Base-by-base conservation (phyloP, 768 basidiomycete genomes). In the Collybia sp. region DNA sequence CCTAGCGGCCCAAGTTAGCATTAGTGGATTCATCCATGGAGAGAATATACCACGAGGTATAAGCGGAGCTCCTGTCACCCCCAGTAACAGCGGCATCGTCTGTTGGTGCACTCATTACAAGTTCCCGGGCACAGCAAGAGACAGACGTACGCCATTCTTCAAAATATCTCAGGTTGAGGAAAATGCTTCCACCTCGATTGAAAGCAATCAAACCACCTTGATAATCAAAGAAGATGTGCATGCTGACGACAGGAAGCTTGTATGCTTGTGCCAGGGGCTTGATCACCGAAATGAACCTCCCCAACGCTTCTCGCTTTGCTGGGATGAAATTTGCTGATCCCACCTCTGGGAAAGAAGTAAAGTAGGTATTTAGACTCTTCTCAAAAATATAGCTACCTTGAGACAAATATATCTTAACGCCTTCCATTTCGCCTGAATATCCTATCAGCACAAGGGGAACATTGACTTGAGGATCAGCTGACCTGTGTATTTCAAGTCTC, bases 201-300 rank as follows among this genome's bases (percentile, higher is more conserved):
- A 99, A 98, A 1, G 93, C 96, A 45, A 98, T 95, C 11, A 88
- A 66, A 1, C 82, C 83, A 1, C 95, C 94, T 4, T 70, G 67
- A 16, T 73, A 60, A 58, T 98, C 94, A 63, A 83, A 86, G 62
- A 98, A 98, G 5, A 99, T 76, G 55, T 95, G 90, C 47, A 96
- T 55, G 39, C 85, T 85, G 0, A 76, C 66, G 19, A 81, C 64
- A 1, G 91, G 83, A 31, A 97, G 76, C 52, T 75, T 73, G 62
- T 91, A 98, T 12, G 94, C 71, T 25, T 71, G 60, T 3, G 80
- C 75, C 15, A 97, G 72, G 0, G 83, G 80, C 0, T 66, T 64
- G 44, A 93, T 69, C 32, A 93, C 66, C 43, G 80, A 69, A 17
- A 90, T 77, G 60, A 96, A 93, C 15, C 90, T 79, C 18, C 78